Percentiles rank a stretch among this genome's conserved stretches.
Conservation (phyloP, 2,329 filamentous ascomycete genomes). For the Hypoxylon sp. region DNA sequence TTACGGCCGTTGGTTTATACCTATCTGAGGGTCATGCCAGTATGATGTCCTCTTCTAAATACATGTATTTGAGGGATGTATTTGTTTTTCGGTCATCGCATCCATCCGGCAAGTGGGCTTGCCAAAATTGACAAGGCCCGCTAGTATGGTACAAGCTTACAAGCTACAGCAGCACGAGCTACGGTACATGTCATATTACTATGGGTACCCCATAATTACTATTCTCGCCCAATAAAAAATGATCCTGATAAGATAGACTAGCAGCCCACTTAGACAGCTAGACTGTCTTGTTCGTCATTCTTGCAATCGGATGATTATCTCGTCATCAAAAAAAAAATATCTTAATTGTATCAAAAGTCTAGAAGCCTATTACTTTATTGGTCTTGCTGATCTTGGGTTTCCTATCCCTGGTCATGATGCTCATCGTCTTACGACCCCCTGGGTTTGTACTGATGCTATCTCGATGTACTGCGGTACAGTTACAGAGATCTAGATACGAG, state of each 20-base stretch:
- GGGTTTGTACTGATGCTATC: slow-evolving; percentile 23
- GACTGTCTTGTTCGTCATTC: slow-evolving; percentile 30
- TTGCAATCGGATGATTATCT: slow-evolving; percentile 39
- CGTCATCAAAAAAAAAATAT: slow-evolving; percentile 20
- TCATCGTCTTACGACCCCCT: slow-evolving; percentile 20
- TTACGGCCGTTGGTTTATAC: slow-evolving; percentile 17
- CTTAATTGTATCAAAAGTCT: slow-evolving; percentile 16
- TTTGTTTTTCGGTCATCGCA: slow-evolving; percentile 15
- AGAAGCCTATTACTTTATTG: slow-evolving; percentile 13
- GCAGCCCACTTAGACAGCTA: slow-evolving; percentile 4
- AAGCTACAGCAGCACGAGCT: slow-evolving; percentile 8
- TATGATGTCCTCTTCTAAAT: background rate
- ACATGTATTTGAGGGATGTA: slow-evolving; percentile 20
- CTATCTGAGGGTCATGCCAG: background rate
- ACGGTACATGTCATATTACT: background rate
- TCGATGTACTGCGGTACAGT: slow-evolving; percentile 12
- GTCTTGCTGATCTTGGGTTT: slow-evolving; percentile 6
- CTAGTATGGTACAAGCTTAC: slow-evolving; percentile 10
- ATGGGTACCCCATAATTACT: slow-evolving; percentile 3
- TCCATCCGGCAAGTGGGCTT: slow-evolving; percentile 21
- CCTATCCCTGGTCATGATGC: slow-evolving; percentile 6
- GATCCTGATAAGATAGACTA: slow-evolving; percentile 35
- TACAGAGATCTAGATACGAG: slow-evolving; percentile 21
- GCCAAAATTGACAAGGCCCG: slow-evolving; percentile 20
- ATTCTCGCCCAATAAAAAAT: slow-evolving; percentile 20